Evolutionary conservation across 2,329 filamentous ascomycete species (phyloP), one percentile per base, ranked within the genome.

Genomic region (Delphinella strobiligena): DNA sequence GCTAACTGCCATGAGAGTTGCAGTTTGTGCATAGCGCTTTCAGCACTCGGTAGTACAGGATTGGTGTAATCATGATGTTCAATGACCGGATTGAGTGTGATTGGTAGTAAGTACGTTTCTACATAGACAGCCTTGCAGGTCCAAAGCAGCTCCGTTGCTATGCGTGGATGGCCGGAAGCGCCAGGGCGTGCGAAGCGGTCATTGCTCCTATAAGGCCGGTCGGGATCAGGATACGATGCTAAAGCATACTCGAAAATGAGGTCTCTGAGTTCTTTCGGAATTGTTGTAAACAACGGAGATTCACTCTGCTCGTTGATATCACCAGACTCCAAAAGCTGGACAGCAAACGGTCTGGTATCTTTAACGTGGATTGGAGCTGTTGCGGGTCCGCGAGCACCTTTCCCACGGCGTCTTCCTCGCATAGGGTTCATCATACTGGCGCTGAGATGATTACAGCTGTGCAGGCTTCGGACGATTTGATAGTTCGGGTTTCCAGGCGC

Each of bases 51-150:
- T 33, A n/a, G 31, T 9, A 30, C 27, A n/a, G n/a, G n/a, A 12
- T 7, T 27, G 22, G 7, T 27, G 7, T 7, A 27, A 33, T 33
- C 31, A 33, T 33, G 7, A 15, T 40, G 24, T 9, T 18, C 17
- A 17, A 22, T n/a, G 9, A 40, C 32, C 11, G 37, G 30, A 18
- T 40, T 40, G 11, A 34, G 30, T 3, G 32, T 22, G 19, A 40
- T 24, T 9, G 37, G 37, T 11, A 40, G 19, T 19, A 22, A 11
- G 31, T 34, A 40, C 22, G 37, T 40, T 27, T 40, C 37, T 12
- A 40, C 12, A 18, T 40, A 40, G 27, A 40, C 19, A 18, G 31
- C 31, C 24, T 35, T 34, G 37, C 37, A 40, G 16, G 31, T 35
- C 12, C 4, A 19, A 17, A 40, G 37, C 5, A 40, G 37, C 22